Evolutionary conservation across 352 stramenopile species (phyloP), one percentile per base, ranked within the genome.

Genomic region (Phytopythium helicoides): DNA sequence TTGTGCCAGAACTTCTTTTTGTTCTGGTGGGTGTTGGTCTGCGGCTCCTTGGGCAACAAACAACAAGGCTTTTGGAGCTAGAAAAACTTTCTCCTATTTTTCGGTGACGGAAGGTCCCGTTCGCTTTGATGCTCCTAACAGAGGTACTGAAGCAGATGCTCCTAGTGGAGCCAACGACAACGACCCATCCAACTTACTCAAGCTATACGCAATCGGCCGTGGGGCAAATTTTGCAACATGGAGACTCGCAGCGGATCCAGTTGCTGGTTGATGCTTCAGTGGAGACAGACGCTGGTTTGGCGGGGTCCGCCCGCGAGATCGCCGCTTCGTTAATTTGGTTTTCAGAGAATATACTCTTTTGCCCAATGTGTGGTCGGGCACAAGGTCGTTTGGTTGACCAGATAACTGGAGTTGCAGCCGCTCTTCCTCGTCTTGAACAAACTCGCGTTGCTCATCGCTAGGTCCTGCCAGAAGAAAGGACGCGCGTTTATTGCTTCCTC

Each of bases 401-500:
- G 39, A 44, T 0, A 56, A 56, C 23, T 52, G 46, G n/a, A 71
- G 51, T 9, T 64, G 33, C 6, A 78, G 48, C 5, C 64, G 58
- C n/a, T 48, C 31, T 11, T 72, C 60, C 58, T 83, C 75, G 38
- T 86, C 71, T 45, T 80, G 58, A 1, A 81, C 41, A 19, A 86
- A 75, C 15, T 86, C 75, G 1, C 59, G 50, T 14, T 79, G 56
- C 23, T 71, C 71, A 4, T 64, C 39, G 16, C 39, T 72, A 1
- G 61, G 51, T 0, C 63, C 68, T 54, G 46, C 18, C 11, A 81
- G 47, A 18, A 82, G 41, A 37, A 82, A 71, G 8, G 68, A 80
- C 4, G 47, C 38, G 2, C 33, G n/a, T 14, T 16, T 28, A 5
- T 23, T 31, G 15, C 23, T 28, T 10, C 54, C 36, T 21, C 42